Base-by-base conservation (phyloP, 1,284 basidiomycete species). In the Takashimella koratensis region DNA sequence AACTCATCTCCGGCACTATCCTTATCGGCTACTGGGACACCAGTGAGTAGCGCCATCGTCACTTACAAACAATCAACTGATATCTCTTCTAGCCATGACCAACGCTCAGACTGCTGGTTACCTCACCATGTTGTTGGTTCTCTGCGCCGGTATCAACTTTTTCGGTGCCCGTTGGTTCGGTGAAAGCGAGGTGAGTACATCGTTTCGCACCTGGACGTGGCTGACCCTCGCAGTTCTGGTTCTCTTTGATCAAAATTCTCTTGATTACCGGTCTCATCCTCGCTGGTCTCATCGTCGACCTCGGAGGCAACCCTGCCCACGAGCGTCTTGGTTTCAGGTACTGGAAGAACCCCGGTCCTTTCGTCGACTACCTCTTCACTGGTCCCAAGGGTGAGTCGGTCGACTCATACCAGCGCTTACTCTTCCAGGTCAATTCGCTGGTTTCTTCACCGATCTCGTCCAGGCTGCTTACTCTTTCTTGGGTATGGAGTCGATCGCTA, bases 11-110 rank as follows among this genome's bases (percentile, higher is more conserved):
- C 2, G 85, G 86, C 3, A 79, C 82, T 40, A 82, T 90, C 51
- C 73, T 93, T 43, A 77, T 90, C 57, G 81, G 83, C 2, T 91
- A 85, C 76, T 91, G 88, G 88, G 86, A 88, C 68, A 48, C 60
- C n/a, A n/a, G n/a, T n/a, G n/a, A n/a, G 6, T 73, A n/a, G n/a
- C n/a, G n/a, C n/a, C n/a, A n/a, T n/a, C n/a, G n/a, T n/a, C n/a
- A n/a, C n/a, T n/a, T n/a, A n/a, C n/a, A n/a, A n/a, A n/a, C n/a
- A n/a, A n/a, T n/a, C n/a, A n/a, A n/a, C n/a, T n/a, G n/a, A n/a
- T n/a, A n/a, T n/a, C n/a, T n/a, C n/a, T n/a, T n/a, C n/a, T n/a
- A 6, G 19, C 23, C 4, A 47, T 54, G 26, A 36, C 52, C 1
- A 51, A 43, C 6, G 53, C 59, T 41, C 53, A 49, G 40, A 49